These are phyloP conservation scores for Solanum dulcamara DNA, from an alignment of 257 asterid genomes.

Conservation along the genomic window DNA sequence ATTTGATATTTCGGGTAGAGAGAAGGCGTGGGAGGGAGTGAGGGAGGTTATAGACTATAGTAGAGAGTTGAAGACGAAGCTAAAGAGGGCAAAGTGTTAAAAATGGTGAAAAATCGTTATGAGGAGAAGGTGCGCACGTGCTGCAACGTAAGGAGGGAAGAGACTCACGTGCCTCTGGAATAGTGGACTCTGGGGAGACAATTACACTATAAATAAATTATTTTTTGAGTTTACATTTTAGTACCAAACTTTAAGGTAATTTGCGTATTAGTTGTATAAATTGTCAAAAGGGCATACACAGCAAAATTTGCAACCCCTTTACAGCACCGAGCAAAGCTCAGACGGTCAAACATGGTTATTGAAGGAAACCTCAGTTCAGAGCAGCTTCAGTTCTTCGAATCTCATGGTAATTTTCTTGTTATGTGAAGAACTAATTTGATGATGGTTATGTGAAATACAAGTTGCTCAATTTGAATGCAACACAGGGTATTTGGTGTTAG, in stretches of 20 bases:
- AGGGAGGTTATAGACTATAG: neutral
- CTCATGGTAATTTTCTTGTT: conserved; percentile 20
- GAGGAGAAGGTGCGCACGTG: conserved; percentile 18
- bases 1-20: neutral
- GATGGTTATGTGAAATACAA: neutral
- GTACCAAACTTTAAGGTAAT: neutral
- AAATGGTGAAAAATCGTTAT: neutral
- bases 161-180: conserved; percentile 12
- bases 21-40: neutral
- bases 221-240: neutral
- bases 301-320: neutral
- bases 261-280: neutral
- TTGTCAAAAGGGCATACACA: neutral
- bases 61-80: neutral
- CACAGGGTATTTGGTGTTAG: conserved; percentile 66
- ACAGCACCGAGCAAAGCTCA: neutral
- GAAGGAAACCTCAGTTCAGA: conserved; percentile 18
- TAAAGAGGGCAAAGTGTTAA: neutral
- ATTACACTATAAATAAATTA: no score
- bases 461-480: neutral
- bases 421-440: neutral
- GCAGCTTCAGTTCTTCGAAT: conserved; percentile 22
- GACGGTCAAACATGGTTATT: conserved; percentile 12
- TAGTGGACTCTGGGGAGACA: no score
- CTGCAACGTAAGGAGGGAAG: neutral